Conservation (phyloP, 2,329 filamentous ascomycete genomes). For the Botrytis hyacinthi region DNA sequence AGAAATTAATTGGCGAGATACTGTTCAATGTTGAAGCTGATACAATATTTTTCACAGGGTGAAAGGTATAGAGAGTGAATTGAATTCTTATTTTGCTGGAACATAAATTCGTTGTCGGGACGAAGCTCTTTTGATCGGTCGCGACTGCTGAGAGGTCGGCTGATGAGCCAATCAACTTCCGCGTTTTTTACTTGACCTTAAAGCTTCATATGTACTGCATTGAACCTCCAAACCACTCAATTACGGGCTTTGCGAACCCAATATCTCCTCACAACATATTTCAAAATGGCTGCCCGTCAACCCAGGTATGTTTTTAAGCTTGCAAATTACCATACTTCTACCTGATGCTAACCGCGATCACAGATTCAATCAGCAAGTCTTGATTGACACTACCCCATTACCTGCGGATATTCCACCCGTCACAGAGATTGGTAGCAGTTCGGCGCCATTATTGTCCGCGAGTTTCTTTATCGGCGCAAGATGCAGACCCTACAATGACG, state of each 20-base stretch:
- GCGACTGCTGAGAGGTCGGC: constrained; percentile 25
- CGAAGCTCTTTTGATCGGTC: constrained; percentile 25
- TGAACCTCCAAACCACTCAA: constrained; percentile 36
- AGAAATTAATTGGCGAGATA: background rate
- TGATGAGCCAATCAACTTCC: constrained; percentile 31
- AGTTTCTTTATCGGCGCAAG: constrained; percentile 96
- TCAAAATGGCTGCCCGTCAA: constrained; percentile 37
- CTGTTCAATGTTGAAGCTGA: background rate
- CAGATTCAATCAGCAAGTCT: constrained; percentile 92
- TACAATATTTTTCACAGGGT: background rate
- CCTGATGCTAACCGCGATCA: constrained; percentile 36
- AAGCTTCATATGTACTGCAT: constrained; percentile 29
- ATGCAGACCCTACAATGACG: constrained; percentile 94
- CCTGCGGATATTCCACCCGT: constrained; percentile 90
- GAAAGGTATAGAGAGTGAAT: constrained; percentile 1
- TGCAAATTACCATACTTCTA: background rate
- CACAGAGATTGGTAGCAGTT: constrained; percentile 88
- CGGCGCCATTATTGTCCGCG: constrained; percentile 86
- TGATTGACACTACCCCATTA: constrained; percentile 94
- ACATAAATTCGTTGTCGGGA: constrained; percentile 21
- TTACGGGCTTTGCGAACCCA: constrained; percentile 38
- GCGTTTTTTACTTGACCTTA: constrained; percentile 37
- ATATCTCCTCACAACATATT: constrained; percentile 22
- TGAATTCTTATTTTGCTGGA: constrained; percentile 11
- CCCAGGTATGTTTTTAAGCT: constrained; percentile 29